Evolutionary conservation across 1,139 yeast genomes (phyloP).

Genomic region (Debaryomycetaceae sp.): DNA sequence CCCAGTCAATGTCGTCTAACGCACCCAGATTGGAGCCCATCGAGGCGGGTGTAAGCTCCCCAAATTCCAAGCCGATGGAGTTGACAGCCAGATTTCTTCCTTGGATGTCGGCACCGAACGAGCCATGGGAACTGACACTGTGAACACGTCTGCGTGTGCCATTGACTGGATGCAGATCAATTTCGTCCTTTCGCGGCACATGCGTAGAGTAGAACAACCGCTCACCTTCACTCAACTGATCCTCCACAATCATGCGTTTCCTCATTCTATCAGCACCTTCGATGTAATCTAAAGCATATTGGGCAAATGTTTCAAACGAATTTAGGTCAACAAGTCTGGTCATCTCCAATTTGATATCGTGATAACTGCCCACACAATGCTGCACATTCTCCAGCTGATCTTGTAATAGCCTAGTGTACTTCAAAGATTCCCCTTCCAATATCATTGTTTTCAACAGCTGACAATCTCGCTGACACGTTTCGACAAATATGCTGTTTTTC

Average conservation of each 20-base stretch:
- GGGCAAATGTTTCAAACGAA: constrained; percentile 16
- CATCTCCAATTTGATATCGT: constrained; percentile 40
- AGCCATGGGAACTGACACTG: background rate
- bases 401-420: constrained; percentile 49
- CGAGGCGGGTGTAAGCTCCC: background rate
- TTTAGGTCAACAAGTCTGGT: constrained; percentile 29
- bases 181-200: constrained; percentile 25
- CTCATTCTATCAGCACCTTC: constrained; percentile 69
- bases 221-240: constrained; percentile 42
- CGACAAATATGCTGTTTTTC: constrained; percentile 32
- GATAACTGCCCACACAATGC: constrained; percentile 46
- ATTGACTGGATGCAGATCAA: background rate
- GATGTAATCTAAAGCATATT: constrained; percentile 55
- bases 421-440: constrained; percentile 43
- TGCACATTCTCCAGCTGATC: constrained; percentile 60
- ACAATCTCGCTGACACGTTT: constrained; percentile 44
- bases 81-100: too few species aligned
- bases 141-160: background rate
- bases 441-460: constrained; percentile 41
- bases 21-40: background rate
- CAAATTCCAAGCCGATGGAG: too few species aligned
- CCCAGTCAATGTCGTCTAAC: constrained; percentile 6
- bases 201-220: constrained; percentile 35
- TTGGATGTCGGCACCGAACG: too few species aligned
- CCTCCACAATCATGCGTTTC: constrained; percentile 50